These are phyloP conservation scores for Suillus ampliporus DNA, from an alignment of 768 basidiomycete species.

Conservation along the genomic window DNA sequence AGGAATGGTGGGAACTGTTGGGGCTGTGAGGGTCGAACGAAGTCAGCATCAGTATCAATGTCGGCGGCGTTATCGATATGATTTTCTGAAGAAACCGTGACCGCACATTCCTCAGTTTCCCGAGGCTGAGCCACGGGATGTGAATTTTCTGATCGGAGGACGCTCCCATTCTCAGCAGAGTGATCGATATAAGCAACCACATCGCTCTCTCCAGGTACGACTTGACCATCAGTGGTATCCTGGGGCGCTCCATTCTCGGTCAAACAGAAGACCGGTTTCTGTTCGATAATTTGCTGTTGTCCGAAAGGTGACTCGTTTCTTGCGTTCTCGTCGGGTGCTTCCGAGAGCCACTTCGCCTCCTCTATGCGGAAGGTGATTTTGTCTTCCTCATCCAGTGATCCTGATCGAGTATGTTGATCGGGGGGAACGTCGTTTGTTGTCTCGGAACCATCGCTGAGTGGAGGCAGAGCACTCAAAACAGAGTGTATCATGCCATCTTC, in stretches of 20 bases:
- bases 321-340: neutral
- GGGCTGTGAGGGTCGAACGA: neutral
- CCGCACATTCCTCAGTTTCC: neutral
- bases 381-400: constrained; percentile 7
- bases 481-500: constrained; percentile 88
- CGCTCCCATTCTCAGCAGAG: neutral
- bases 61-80: neutral
- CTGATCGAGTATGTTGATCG: constrained; percentile 5
- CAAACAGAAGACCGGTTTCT: neutral
- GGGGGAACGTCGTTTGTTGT: constrained; percentile 27
- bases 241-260: constrained; percentile 1
- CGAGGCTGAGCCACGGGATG: neutral
- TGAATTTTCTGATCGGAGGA: neutral
- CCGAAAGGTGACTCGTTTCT: neutral
- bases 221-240: neutral
- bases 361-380: neutral
- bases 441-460: constrained; percentile 47
- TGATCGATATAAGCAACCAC: neutral
- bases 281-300: neutral
- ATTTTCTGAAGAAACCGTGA: neutral
- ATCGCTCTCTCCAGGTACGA: neutral
- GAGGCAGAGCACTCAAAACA: constrained; percentile 66
- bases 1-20: constrained; percentile 4
- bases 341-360: neutral
- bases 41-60: constrained; percentile 21